A percentile compares a stretch with the other conserved stretches of the same genome.
Evolutionary conservation across 1,139 yeast genomes (phyloP).

Genomic region (Scheffersomyces parashehatae): DNA sequence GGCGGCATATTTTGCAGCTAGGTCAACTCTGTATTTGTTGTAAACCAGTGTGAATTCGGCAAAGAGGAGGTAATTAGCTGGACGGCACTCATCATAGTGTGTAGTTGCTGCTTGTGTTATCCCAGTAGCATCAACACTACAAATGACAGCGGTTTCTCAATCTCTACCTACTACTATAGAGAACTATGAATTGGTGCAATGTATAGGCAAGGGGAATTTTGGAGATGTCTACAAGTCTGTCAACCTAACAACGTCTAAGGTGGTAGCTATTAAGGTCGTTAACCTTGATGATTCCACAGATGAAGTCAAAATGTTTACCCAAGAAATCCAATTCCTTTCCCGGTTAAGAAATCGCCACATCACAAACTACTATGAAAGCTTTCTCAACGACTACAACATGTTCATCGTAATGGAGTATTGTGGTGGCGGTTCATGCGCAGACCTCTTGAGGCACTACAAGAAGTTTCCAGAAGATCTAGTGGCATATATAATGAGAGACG

Average conservation of each 20-base stretch:
- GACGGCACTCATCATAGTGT: no score
- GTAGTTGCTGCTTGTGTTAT: not conserved
- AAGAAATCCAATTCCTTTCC: conserved; percentile 74
- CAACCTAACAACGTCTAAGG: conserved; percentile 27
- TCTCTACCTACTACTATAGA: conserved; percentile 14
- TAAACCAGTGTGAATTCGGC: no score
- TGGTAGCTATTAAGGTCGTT: conserved; percentile 78
- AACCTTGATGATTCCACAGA: conserved; percentile 75
- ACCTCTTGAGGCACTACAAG: conserved; percentile 42
- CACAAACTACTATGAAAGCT: conserved; percentile 65
- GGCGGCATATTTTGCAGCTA: no score
- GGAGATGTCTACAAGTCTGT: conserved; percentile 80
- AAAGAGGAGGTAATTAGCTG: no score
- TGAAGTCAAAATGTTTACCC: conserved; percentile 65
- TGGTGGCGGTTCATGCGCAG: conserved; percentile 89
- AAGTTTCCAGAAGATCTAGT: conserved; percentile 58
- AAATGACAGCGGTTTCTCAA: not conserved
- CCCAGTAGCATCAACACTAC: not conserved
- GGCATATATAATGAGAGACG: conserved; percentile 59
- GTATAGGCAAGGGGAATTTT: conserved; percentile 82
- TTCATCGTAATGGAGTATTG: conserved; percentile 93
- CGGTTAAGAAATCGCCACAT: conserved; percentile 64
- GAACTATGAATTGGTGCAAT: conserved; percentile 47
- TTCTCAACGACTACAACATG: conserved; percentile 62
- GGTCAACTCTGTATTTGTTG: no score